Evolutionary conservation across 2,329 filamentous ascomycete species (phyloP).

Genomic region (Cercospora berteroae): DNA sequence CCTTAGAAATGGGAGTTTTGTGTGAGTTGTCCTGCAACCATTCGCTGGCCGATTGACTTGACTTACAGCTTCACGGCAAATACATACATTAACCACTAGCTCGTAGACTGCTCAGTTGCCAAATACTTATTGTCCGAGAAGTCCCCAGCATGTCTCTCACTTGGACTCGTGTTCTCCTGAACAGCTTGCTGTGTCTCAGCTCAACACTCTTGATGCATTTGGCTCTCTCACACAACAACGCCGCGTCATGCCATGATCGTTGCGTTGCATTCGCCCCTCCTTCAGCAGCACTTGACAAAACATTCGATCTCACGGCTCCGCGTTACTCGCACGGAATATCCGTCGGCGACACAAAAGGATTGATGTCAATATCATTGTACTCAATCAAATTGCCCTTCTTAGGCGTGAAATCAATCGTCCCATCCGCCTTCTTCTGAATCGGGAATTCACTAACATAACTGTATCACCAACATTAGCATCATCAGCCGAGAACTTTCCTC

Average conservation of each 20-base stretch:
- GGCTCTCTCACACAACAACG: not conserved
- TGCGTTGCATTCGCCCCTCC: no score
- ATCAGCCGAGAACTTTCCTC: not conserved
- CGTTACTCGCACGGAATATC: constrained; percentile 12
- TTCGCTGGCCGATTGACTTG: not conserved
- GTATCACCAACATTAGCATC: not conserved
- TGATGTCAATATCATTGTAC: constrained; percentile 18
- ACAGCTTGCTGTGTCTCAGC: not conserved
- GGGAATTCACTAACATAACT: constrained; percentile 18
- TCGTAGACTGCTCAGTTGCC: not conserved
- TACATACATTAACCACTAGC: no score
- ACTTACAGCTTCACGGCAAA: not conserved
- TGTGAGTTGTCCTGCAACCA: not conserved
- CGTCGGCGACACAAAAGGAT: constrained; percentile 12
- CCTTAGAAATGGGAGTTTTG: no score
- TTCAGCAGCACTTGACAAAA: no score
- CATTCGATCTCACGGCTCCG: no score
- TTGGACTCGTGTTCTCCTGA: not conserved
- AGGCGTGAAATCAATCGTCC: constrained; percentile 5
- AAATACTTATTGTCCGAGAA: not conserved
- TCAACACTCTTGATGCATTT: not conserved
- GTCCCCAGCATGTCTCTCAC: not conserved
- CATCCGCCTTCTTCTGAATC: constrained; percentile 10
- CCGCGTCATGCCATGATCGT: not conserved
- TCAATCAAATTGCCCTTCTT: constrained; percentile 5